These are phyloP conservation scores for Friedmanniomyces simplex DNA, from an alignment of 495 filamentous ascomycete genomes.

Conservation along the genomic window DNA sequence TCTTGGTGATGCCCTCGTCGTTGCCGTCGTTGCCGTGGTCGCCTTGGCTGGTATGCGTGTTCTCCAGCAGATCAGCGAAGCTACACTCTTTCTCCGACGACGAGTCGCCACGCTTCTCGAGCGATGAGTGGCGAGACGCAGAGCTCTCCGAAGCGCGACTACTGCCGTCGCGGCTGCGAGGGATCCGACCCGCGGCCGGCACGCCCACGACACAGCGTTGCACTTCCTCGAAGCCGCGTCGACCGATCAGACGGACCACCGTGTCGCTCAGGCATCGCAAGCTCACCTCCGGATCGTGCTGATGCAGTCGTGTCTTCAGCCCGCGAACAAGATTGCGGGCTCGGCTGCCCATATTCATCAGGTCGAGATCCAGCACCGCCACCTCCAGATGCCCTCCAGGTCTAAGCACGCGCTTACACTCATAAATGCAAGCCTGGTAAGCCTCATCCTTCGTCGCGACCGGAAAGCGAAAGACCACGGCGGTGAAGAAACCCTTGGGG, in stretches of 20 bases:
- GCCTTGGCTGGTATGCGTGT: slow-evolving; percentile 34
- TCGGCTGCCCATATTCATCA: slow-evolving; percentile 41
- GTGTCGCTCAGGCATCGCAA: slow-evolving; percentile 70
- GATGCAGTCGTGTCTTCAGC: slow-evolving; percentile 66
- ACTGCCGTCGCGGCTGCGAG: slow-evolving; percentile 22
- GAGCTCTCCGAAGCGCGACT: slow-evolving; percentile 12
- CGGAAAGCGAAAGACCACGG: slow-evolving; percentile 83
- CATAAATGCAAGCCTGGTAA: slow-evolving; percentile 71
- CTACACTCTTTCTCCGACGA: slow-evolving; percentile 7
- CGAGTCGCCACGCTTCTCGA: background rate
- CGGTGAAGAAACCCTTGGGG: slow-evolving; percentile 71
- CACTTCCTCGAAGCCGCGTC: slow-evolving; percentile 71
- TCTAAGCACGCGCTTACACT: slow-evolving; percentile 83
- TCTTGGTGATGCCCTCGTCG: slow-evolving; percentile 78
- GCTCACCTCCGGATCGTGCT: slow-evolving; percentile 49
- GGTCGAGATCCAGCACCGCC: slow-evolving; percentile 32
- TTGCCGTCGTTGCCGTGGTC: slow-evolving; percentile 29
- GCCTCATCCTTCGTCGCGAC: slow-evolving; percentile 57
- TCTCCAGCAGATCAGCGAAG: slow-evolving; percentile 28
- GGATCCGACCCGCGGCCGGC: slow-evolving; percentile 67
- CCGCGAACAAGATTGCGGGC: slow-evolving; percentile 65
- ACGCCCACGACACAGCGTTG: slow-evolving; percentile 83
- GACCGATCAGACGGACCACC: slow-evolving; percentile 63
- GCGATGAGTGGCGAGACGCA: slow-evolving; percentile 11
- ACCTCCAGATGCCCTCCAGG: slow-evolving; percentile 74